phyloP scores from a whole-genome alignment of 768 basidiomycete genomes.

The Trametes coccinea region DNA sequence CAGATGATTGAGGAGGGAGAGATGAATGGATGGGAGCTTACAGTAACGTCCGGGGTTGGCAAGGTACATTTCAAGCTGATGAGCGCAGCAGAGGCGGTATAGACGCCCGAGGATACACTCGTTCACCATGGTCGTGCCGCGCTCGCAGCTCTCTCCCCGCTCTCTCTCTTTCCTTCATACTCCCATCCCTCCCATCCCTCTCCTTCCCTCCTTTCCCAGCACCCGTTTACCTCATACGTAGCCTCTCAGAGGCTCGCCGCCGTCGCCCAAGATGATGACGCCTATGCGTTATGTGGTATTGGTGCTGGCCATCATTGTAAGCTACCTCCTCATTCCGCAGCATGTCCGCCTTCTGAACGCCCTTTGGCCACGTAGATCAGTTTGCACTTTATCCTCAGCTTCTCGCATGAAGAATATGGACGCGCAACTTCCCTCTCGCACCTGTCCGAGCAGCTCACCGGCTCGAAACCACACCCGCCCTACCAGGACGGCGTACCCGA shows the following conservation, averaged over 20 bases:
- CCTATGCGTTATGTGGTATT: constrained; percentile 59
- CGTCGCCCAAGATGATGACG: constrained; percentile 49
- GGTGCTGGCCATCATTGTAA: constrained; percentile 35
- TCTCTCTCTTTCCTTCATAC: too few species aligned
- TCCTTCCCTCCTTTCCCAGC: constrained; percentile 1
- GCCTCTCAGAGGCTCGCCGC: constrained; percentile 13
- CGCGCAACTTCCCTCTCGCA: constrained; percentile 45
- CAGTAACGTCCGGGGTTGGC: too few species aligned
- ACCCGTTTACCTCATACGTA: background rate
- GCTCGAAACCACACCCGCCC: constrained; percentile 38
- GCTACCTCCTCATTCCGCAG: constrained; percentile 7
- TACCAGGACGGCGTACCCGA: constrained; percentile 58
- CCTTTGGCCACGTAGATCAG: constrained; percentile 41
- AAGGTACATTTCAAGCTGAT: too few species aligned
- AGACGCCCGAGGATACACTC: background rate
- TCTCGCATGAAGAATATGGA: constrained; percentile 51
- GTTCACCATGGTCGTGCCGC: background rate
- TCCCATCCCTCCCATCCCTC: background rate
- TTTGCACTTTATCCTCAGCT: constrained; percentile 55
- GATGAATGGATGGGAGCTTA: too few species aligned
- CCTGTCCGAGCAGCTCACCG: constrained; percentile 34
- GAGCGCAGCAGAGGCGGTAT: too few species aligned
- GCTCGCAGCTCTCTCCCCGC: too few species aligned
- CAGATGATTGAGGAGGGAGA: too few species aligned
- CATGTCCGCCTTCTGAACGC: background rate